phyloP scores from a whole-genome alignment of 2,329 filamentous ascomycete genomes.

The Arachnopeziza araneosa region DNA sequence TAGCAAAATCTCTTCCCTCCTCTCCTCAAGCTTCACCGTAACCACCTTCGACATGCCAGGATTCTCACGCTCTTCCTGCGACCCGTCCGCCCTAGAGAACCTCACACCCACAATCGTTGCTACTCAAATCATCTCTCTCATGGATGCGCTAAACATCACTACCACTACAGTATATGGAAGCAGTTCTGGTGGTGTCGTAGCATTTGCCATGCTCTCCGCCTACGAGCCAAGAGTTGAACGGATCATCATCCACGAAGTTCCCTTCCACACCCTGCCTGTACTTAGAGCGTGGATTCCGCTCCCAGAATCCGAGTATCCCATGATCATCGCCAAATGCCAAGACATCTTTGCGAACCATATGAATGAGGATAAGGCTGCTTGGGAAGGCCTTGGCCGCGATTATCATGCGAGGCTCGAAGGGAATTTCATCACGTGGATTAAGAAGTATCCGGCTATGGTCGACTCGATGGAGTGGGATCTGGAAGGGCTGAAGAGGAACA shows the following conservation, averaged over 20 bases:
- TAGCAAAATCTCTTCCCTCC: constrained; percentile 1
- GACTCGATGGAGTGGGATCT: not conserved
- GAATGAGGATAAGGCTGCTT: constrained; percentile 8
- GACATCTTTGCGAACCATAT: constrained; percentile 4
- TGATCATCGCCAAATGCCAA: constrained; percentile 4
- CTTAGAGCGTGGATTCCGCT: not conserved
- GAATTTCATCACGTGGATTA: constrained; percentile 15
- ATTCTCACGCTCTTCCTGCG: constrained; percentile 10
- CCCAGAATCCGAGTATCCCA: constrained; percentile 2
- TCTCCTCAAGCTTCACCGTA: constrained; percentile 12
- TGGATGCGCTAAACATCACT: constrained; percentile 12
- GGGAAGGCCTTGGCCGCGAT: constrained; percentile 10
- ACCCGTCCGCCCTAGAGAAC: constrained; percentile 2
- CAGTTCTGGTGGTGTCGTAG: constrained; percentile 12
- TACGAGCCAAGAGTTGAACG: constrained; percentile 6
- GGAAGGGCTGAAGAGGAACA: constrained; percentile 1
- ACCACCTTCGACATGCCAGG: constrained; percentile 20
- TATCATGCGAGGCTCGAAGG: constrained; percentile 15
- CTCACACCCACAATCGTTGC: constrained; percentile 6
- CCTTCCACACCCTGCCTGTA: not conserved
- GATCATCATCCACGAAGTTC: constrained; percentile 12
- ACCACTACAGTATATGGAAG: constrained; percentile 10
- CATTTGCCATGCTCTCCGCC: constrained; percentile 5
- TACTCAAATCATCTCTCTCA: constrained; percentile 11
- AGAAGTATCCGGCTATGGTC: constrained; percentile 4